Evolutionary conservation across 495 filamentous ascomycete genomes (phyloP).

Genomic region (Barbatosphaeria neglecta): DNA sequence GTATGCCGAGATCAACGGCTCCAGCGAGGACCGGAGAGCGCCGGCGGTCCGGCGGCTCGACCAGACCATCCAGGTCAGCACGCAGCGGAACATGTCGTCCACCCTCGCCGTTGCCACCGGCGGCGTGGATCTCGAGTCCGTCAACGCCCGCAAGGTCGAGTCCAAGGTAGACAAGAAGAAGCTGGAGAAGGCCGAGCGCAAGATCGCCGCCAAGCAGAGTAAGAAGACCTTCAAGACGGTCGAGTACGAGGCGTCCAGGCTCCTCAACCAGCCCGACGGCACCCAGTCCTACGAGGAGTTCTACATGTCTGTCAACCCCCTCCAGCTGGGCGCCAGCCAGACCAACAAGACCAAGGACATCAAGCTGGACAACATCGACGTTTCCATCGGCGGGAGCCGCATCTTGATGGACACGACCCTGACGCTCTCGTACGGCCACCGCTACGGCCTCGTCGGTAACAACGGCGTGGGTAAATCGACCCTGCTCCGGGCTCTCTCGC

Average conservation of each 20-base stretch:
- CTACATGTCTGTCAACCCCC: conserved; percentile 97
- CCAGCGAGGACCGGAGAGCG: conserved; percentile 44
- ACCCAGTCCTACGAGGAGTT: conserved; percentile 98
- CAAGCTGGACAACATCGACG: conserved; percentile 91
- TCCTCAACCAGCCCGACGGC: conserved; percentile 71
- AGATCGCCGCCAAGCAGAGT: conserved; percentile 96
- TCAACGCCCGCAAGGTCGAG: conserved; percentile 84
- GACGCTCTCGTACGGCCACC: conserved; percentile 83
- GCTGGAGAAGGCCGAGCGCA: conserved; percentile 95
- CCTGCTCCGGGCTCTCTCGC: conserved; percentile 77
- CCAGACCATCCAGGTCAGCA: conserved; percentile 88
- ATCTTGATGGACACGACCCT: conserved; percentile 84
- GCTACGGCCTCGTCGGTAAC: conserved; percentile 95
- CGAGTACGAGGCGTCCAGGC: conserved; percentile 86
- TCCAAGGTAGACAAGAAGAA: conserved; percentile 98
- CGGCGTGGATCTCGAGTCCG: conserved; percentile 84
- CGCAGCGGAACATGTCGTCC: conserved; percentile 89
- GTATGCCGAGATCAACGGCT: conserved; percentile 63
- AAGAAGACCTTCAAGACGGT: conserved; percentile 97
- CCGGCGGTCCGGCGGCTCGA: conserved; percentile 77
- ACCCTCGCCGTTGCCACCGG: conserved; percentile 79
- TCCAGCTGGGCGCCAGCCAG: conserved; percentile 64
- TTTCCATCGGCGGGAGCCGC: conserved; percentile 76
- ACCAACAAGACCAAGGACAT: conserved; percentile 95
- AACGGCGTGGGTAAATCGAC: conserved; percentile 99